Percentiles rank a stretch among this genome's conserved stretches.
Conservation (phyloP, 2,329 filamentous ascomycete species). For the Aspergillus sp. region DNA sequence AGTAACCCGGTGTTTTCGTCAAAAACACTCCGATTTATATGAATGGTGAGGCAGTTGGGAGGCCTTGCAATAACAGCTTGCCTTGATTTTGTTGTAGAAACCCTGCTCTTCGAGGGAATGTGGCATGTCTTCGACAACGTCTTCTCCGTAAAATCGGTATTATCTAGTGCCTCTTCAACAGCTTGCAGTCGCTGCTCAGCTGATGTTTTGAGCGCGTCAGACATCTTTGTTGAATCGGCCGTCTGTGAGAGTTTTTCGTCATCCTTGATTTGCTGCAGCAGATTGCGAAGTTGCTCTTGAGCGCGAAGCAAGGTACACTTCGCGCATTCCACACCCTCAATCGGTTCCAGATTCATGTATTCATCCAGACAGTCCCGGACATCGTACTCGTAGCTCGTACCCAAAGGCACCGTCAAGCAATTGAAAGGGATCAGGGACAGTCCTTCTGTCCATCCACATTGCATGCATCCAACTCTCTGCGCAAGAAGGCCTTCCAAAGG, state of each 20-base stretch:
- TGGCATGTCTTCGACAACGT: slow-evolving; percentile 64
- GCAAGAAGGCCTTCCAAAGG: slow-evolving; percentile 85
- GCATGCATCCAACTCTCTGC: slow-evolving; percentile 82
- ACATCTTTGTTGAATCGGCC: slow-evolving; percentile 26
- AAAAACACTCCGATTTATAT: slow-evolving; percentile 90
- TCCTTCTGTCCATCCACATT: slow-evolving; percentile 83
- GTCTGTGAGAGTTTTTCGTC: slow-evolving; percentile 28
- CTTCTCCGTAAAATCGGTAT: slow-evolving; percentile 75
- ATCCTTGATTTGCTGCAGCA: slow-evolving; percentile 43
- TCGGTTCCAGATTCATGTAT: slow-evolving; percentile 79
- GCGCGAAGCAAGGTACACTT: slow-evolving; percentile 77
- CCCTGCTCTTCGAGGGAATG: slow-evolving; percentile 65
- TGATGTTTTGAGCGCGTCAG: slow-evolving; percentile 41
- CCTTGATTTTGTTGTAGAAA: slow-evolving; percentile 80
- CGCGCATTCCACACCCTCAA: slow-evolving; percentile 85
- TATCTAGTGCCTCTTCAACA: slow-evolving; percentile 70
- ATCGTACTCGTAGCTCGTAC: slow-evolving; percentile 64
- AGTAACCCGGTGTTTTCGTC: slow-evolving; percentile 77
- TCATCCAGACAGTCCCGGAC: slow-evolving; percentile 78
- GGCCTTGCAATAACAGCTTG: slow-evolving; percentile 83
- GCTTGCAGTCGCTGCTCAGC: slow-evolving; percentile 58
- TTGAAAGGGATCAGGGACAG: slow-evolving; percentile 91
- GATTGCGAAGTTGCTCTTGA: slow-evolving; percentile 52
- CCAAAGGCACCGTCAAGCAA: slow-evolving; percentile 83
- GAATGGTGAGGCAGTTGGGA: slow-evolving; percentile 77